These are phyloP conservation scores for Onygenales sp. DNA, from an alignment of 2,329 filamentous ascomycete species.

Conservation along the genomic window DNA sequence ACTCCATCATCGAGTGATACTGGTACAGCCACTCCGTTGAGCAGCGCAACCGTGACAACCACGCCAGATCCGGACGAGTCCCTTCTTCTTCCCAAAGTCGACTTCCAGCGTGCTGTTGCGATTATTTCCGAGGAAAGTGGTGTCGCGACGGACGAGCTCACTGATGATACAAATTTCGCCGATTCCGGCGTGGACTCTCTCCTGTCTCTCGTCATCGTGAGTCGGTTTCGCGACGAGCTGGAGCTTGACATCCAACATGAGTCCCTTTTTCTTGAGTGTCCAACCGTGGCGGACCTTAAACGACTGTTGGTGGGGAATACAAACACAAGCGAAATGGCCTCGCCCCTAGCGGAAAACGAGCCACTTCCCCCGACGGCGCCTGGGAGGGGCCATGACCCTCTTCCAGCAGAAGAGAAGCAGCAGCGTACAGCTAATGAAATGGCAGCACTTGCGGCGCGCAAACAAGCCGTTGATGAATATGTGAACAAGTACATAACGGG, in stretches of 20 bases:
- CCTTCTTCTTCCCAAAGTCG: not conserved
- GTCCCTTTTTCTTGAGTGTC: conserved; percentile 3
- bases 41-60: conserved; percentile 20
- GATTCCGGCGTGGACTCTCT: conserved; percentile 28
- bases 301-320: not conserved
- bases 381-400: too few relatives aligned
- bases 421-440: conserved; percentile 4
- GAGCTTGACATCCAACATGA: conserved; percentile 12
- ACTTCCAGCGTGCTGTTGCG: not conserved
- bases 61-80: conserved; percentile 13
- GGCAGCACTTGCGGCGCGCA: conserved; percentile 10
- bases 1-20: conserved; percentile 26
- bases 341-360: conserved; percentile 1
- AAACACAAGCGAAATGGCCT: not conserved
- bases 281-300: conserved; percentile 5
- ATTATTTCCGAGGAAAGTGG: conserved; percentile 9
- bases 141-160: conserved; percentile 5
- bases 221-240: conserved; percentile 23
- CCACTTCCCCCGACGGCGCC: conserved; percentile 1
- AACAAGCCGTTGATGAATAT: conserved; percentile 12
- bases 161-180: conserved; percentile 7
- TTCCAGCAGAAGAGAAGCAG: not conserved
- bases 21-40: conserved; percentile 15
- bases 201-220: conserved; percentile 25
- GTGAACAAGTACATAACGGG: conserved; percentile 15